Base-by-base conservation (phyloP, 331 rosid genomes). In the Prunus yedoensis region DNA sequence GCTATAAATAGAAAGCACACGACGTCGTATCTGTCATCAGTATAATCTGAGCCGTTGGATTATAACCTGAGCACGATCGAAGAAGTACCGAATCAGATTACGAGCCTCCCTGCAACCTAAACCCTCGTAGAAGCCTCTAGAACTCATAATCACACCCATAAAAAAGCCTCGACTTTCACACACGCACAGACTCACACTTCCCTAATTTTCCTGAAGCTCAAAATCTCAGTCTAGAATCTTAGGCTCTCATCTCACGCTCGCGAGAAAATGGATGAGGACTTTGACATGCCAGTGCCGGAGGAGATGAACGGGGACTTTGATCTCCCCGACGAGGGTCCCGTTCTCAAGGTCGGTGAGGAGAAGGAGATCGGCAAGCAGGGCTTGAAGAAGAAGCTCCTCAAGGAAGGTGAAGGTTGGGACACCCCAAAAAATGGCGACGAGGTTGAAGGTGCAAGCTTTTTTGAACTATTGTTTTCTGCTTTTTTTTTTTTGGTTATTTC, bases 341-440 rank as follows among this genome's bases (percentile, higher is more conserved):
- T 50, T 2, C 84, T 89, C 71, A 89, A 85, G 82, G 93, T 92
- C 8, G 99, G 99, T 8, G 97, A 94, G 81, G 99, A 94, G 86
- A 82, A 89, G 77, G 89, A 88, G 88, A 89, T 94, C 91, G 96
- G 97, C 3, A 73, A 54, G 56, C 84, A 72, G 23, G 97, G 98
- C 16, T 83, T 94, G 83, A 90, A 88, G 91, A 94, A 91, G 96
- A 90, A 90, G 89, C 97, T 94, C 28, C 73, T 94, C 51, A 94
- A 89, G 76, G 88, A 84, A 73, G 98, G 98, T 51, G 80, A 89
- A 78, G 88, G 84, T 58, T 90, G 95, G 95, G 95, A 86, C 2
- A 87, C 84, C 20, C 98, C 97, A n/a, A 96, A 91, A 14, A 73
- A 57, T 20, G 98, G 98, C 51, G 97, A 94, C 46, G 97, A 94